A percentile compares a stretch with the other conserved stretches of the same genome.
These are phyloP conservation scores for Lentinula guzmanii DNA, from an alignment of 768 basidiomycete species.

Conservation along the genomic window DNA sequence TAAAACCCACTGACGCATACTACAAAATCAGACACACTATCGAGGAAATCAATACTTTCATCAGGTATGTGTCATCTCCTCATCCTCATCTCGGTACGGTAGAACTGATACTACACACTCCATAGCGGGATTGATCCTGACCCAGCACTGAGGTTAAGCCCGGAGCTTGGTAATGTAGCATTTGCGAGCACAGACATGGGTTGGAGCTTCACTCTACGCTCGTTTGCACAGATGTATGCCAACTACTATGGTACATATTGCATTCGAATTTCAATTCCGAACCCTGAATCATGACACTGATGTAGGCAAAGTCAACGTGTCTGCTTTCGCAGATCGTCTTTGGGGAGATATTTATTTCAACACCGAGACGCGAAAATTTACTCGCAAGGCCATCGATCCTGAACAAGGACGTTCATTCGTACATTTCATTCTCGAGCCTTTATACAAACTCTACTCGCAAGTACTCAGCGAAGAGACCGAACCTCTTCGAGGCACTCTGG, in stretches of 20 bases:
- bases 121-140: conserved; percentile 78
- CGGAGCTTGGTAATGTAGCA: conserved; percentile 93
- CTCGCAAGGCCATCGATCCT: conserved; percentile 74
- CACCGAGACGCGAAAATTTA: conserved; percentile 79
- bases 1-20: conserved; percentile 94
- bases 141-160: conserved; percentile 82
- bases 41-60: conserved; percentile 95
- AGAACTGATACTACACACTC: not conserved
- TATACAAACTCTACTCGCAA: conserved; percentile 96
- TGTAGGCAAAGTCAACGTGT: conserved; percentile 72
- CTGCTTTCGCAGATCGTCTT: conserved; percentile 80
- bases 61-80: conserved; percentile 48
- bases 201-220: conserved; percentile 93
- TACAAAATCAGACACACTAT: conserved; percentile 99
- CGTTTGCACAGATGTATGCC: conserved; percentile 95
- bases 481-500: conserved; percentile 75
- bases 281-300: not conserved
- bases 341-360: conserved; percentile 99
- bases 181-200: conserved; percentile 97
- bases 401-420: conserved; percentile 84
- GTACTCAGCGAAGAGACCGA: conserved; percentile 94
- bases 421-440: conserved; percentile 91
- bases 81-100: not conserved
- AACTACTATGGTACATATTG: conserved; percentile 72
- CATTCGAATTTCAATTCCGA: not conserved